Base-by-base conservation (phyloP, 495 filamentous ascomycete genomes). In the Beverwykella pulmonaria region DNA sequence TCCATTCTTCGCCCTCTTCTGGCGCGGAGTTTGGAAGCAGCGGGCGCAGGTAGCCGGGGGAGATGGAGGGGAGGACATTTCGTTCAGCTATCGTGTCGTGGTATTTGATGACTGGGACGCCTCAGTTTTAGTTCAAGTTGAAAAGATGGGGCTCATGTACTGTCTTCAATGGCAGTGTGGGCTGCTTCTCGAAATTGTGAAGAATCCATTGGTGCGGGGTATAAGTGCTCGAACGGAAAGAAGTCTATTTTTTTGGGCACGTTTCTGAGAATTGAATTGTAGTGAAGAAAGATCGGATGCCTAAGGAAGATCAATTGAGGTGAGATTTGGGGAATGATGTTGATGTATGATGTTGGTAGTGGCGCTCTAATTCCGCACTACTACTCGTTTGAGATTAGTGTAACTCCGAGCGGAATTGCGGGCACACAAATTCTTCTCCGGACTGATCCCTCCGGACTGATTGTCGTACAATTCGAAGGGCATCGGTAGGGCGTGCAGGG, bases 31-130 rank as follows among this genome's bases (percentile, higher is more conserved):
- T 73, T 10, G 94, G 93, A 2, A 98, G 85, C 8, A 93, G 82
- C 26, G 89, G 88, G 56, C 84, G 83, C 5, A 98, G 85, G 74
- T 97, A 98, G 59, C 94, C 94, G 0, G 94, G 94, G 59, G 88
- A 79, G 52, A 98, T 85, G 61, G 83, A 84, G 12, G 93, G 89
- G 30, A 92, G 79, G 44, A 97, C 93, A 60, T 83, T 83, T 14
- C 88, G 88, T 1, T 83, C 79, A 47, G 84, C 80, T 60, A 98
- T 80, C 25, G 79, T 89, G 63, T 93, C 87, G 69, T 92, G 93
- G 81, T 97, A 96, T 53, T 85, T 80, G 69, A 90, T 83, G 67
- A 98, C 92, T 95, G 66, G 1, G 25, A 15, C 5, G 10, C 6
- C 59, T 72, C 52, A 72, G 65, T 50, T 23, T 15, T 12, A 39